phyloP scores from a whole-genome alignment of 164 flowering plant species.

The Stephania japonica region DNA sequence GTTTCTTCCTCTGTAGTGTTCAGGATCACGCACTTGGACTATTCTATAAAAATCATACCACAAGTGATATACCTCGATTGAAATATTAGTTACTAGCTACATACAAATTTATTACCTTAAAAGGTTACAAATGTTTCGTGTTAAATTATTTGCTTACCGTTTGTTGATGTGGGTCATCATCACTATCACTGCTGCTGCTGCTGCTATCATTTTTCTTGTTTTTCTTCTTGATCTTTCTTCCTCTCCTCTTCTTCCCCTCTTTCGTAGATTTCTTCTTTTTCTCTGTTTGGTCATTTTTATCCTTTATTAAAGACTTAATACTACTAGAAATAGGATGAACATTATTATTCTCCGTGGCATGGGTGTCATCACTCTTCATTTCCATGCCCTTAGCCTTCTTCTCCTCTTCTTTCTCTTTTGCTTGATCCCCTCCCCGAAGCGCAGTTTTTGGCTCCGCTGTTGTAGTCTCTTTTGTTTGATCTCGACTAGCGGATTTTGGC shows the following conservation, averaged over 20 bases:
- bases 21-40: too few relatives aligned
- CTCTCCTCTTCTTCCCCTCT: not conserved
- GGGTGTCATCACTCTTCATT: not conserved
- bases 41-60: too few relatives aligned
- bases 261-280: not conserved
- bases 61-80: too few relatives aligned
- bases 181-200: constrained; percentile 9
- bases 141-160: constrained; percentile 1
- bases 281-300: not conserved
- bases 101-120: too few relatives aligned
- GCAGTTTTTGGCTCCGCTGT: not conserved
- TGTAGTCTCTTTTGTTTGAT: not conserved
- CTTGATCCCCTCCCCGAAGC: too few relatives aligned
- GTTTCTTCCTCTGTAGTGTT: too few relatives aligned
- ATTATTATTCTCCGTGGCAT: too few relatives aligned
- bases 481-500: not conserved
- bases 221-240: constrained; percentile 3
- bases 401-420: too few relatives aligned
- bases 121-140: too few relatives aligned
- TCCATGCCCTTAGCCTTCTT: not conserved
- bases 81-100: too few relatives aligned
- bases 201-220: not conserved
- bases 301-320: not conserved
- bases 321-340: not conserved
- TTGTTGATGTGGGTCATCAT: constrained; percentile 2